Percentiles rank a stretch among this genome's conserved stretches.
Conservation (phyloP, 352 stramenopile species). For the Phytopythium cucurbitacearum region DNA sequence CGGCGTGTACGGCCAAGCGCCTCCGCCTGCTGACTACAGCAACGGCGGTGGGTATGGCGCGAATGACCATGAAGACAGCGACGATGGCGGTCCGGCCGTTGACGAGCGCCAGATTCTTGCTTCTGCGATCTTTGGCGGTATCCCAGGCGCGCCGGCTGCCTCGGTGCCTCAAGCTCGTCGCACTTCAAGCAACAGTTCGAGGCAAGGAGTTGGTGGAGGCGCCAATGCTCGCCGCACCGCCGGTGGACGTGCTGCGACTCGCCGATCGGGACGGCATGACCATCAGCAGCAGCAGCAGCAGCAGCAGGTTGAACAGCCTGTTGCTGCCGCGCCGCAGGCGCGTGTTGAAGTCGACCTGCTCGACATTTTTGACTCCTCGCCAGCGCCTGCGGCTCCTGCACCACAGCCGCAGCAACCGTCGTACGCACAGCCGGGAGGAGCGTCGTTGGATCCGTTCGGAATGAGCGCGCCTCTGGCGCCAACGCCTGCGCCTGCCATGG, state of each 20-base stretch:
- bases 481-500: conserved; percentile 11
- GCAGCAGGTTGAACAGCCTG: conserved; percentile 22
- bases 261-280: conserved; percentile 30
- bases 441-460: conserved; percentile 54
- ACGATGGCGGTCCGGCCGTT: conserved; percentile 53
- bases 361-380: conserved; percentile 74
- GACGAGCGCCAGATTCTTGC: conserved; percentile 88
- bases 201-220: conserved; percentile 1
- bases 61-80: conserved; percentile 27
- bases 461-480: conserved; percentile 36
- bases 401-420: conserved; percentile 24
- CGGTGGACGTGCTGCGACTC: conserved; percentile 17
- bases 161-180: conserved; percentile 41
- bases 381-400: conserved; percentile 15
- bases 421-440: conserved; percentile 6
- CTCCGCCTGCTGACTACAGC: conserved; percentile 59
- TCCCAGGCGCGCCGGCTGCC: conserved; percentile 65
- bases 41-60: conserved; percentile 86
- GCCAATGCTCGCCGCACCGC: conserved; percentile 26
- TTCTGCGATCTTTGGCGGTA: conserved; percentile 95
- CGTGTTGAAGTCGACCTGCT: conserved; percentile 79
- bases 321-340: conserved; percentile 22
- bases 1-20: conserved; percentile 40
- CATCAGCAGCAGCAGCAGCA: conserved; percentile 27
- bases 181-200: conserved; percentile 23